Conservation (phyloP, 139 green algal species). For the Chlamydomonas asymmetrica region DNA sequence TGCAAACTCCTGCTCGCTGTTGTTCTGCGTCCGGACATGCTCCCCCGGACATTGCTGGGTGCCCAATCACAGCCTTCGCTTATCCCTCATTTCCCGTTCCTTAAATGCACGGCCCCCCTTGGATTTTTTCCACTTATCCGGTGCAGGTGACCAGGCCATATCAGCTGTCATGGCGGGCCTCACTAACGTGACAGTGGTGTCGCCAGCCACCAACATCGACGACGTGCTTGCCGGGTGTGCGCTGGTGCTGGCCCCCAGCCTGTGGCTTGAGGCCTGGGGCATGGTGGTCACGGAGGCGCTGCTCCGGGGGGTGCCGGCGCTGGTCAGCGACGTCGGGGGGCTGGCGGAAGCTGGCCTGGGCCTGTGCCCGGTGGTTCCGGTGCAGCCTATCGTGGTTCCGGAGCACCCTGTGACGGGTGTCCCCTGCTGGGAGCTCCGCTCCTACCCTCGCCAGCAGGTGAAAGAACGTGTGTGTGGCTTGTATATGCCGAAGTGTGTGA, state of each 20-base stretch:
- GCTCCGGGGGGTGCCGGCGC: constrained; percentile 38
- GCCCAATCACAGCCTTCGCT: neutral
- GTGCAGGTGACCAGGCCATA: constrained; percentile 12
- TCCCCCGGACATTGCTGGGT: neutral
- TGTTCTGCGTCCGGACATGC: no score
- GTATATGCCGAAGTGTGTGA: no score
- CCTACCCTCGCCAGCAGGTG: constrained; percentile 15
- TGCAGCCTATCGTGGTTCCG: neutral
- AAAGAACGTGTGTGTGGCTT: no score
- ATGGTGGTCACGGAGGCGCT: constrained; percentile 53
- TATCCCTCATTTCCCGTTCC: neutral
- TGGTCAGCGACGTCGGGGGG: constrained; percentile 37
- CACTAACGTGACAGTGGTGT: no score
- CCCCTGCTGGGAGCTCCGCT: constrained; percentile 3
- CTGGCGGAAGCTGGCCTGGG: constrained; percentile 17
- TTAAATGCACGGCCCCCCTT: neutral
- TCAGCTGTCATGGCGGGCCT: no score
- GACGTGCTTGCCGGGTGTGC: constrained; percentile 19
- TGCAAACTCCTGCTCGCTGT: no score
- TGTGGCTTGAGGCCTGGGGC: constrained; percentile 60
- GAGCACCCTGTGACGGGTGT: neutral
- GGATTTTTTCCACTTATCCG: neutral
- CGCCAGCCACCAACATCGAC: constrained; percentile 21
- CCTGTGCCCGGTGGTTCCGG: constrained; percentile 3
- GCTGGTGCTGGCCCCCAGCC: constrained; percentile 44